Evolutionary conservation across 768 basidiomycete species (phyloP), one percentile per base, ranked within the genome.

Genomic region (Panaeolus papilionaceus): DNA sequence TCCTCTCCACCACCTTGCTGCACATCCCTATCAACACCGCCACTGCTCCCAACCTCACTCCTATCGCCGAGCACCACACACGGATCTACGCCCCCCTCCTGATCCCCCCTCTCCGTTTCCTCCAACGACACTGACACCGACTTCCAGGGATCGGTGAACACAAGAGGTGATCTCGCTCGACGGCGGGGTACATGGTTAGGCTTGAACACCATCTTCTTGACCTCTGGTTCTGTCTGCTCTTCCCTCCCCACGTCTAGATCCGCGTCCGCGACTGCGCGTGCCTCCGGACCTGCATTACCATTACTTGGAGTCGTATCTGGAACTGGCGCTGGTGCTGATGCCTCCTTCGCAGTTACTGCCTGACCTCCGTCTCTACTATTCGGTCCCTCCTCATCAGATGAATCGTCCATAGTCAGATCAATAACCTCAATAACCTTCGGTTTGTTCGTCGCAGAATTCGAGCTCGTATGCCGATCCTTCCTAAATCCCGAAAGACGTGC

Each of bases 121-220:
- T 58, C 54, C 28, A 58, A 37, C 4, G 14, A 14, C 54, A 58
- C 54, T 2, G 37, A 49, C 12, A 49, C 20, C 6, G 26, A 28
- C 20, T 58, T 28, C 54, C 54, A 58, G 12, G 54, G 54, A 28
- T 58, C 33, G 26, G 54, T 58, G 28, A 58, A 58, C 12, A 58
- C 33, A 33, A 33, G 54, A n/a, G 54, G 54, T 23, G 54, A 58
- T 28, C 33, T 28, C 54, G 9, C 54, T 37, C n/a, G 37, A 1
- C 54, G 54, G 3, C 54, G 54, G 16, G 28, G 54, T 37, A 33
- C 33, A 33, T 58, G 54, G 16, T 28, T 9, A 33, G 54, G 54
- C 28, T 58, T 58, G 28, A 58, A 58, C 14, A 58, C 54, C 54
- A 58, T 58, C 54, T 58, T 58, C 54, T 58, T 58, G 6, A 37